A percentile compares a stretch with the other conserved stretches of the same genome.
phyloP scores from a whole-genome alignment of 2,329 filamentous ascomycete genomes.

The Fusarium sarcochroum region DNA sequence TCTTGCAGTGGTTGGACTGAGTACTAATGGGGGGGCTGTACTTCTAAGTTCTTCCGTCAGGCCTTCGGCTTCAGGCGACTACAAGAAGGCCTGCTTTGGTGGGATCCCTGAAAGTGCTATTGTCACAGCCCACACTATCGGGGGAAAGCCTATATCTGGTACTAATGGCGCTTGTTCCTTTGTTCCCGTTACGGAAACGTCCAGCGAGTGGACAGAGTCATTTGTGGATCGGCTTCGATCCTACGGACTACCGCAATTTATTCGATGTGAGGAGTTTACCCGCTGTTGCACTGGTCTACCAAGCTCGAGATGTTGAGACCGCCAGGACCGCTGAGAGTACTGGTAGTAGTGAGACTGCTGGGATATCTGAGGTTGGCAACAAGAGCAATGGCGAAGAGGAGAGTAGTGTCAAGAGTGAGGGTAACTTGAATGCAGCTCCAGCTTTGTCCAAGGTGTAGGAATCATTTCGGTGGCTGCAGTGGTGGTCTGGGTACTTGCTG shows the following conservation, averaged over 20 bases:
- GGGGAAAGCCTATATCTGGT: too few relatives aligned
- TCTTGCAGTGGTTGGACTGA: constrained; percentile 34
- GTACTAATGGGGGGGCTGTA: constrained; percentile 18
- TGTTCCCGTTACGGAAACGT: too few relatives aligned
- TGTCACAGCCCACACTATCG: constrained; percentile 20
- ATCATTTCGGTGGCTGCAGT: constrained; percentile 2
- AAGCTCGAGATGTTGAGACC: constrained; percentile 27
- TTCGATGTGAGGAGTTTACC: constrained; percentile 12
- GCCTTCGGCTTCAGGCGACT: constrained; percentile 3
- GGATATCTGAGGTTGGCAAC: neutral
- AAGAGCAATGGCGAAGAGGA: neutral
- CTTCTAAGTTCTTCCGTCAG: constrained; percentile 24
- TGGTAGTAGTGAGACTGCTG: too few relatives aligned
- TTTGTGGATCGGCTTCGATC: too few relatives aligned
- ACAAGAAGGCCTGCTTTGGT: neutral
- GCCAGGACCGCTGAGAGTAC: neutral
- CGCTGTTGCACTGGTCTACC: constrained; percentile 33
- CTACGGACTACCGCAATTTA: constrained; percentile 1
- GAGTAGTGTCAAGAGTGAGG: neutral
- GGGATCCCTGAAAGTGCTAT: neutral
- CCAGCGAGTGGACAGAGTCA: too few relatives aligned
- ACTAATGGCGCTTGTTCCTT: too few relatives aligned
- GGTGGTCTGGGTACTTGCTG: constrained; percentile 20
- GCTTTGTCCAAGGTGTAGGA: neutral
- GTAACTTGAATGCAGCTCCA: constrained; percentile 6